These are phyloP conservation scores for Malassezia cuniculi DNA, from an alignment of 1,284 basidiomycete genomes.

Conservation along the genomic window DNA sequence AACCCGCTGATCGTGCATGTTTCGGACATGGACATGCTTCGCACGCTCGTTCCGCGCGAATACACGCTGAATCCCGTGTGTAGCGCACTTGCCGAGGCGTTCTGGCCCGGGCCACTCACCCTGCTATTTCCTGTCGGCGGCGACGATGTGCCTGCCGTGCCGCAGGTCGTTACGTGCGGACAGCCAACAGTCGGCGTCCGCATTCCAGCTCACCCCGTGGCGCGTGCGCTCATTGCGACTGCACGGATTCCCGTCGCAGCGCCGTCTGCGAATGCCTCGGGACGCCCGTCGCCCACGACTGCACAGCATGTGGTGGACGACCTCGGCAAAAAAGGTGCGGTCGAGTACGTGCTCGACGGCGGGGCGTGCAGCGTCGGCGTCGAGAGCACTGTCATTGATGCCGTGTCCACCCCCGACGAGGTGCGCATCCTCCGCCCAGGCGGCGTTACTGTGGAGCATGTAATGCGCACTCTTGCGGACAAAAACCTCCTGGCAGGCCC, in stretches of 20 bases:
- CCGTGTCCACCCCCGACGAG: constrained; percentile 50
- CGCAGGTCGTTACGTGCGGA: constrained; percentile 53
- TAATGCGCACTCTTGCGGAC: constrained; percentile 16
- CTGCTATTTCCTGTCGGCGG: constrained; percentile 62
- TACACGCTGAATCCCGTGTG: constrained; percentile 19
- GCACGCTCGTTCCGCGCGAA: constrained; percentile 48
- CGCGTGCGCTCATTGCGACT: constrained; percentile 71
- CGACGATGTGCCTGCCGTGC: constrained; percentile 17
- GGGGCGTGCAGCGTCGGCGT: constrained; percentile 77
- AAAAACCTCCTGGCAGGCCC: constrained; percentile 5
- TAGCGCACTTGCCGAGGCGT: constrained; percentile 53
- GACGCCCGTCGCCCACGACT: constrained; percentile 84
- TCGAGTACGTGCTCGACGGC: constrained; percentile 79
- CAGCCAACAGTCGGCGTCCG: constrained; percentile 77
- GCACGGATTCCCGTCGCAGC: constrained; percentile 71
- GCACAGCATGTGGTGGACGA: constrained; percentile 75
- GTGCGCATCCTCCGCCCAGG: constrained; percentile 80
- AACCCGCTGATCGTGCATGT: constrained; percentile 98
- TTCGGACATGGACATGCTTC: constrained; percentile 67
- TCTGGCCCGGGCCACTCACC: constrained; percentile 92
- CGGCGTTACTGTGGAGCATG: constrained; percentile 76
- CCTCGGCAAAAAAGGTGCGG: constrained; percentile 48
- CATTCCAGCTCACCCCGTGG: constrained; percentile 86
- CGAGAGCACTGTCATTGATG: constrained; percentile 92
- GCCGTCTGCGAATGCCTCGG: constrained; percentile 87